Evolutionary conservation across 306 rosid genomes (phyloP).

Genomic region (Corylus americana): DNA sequence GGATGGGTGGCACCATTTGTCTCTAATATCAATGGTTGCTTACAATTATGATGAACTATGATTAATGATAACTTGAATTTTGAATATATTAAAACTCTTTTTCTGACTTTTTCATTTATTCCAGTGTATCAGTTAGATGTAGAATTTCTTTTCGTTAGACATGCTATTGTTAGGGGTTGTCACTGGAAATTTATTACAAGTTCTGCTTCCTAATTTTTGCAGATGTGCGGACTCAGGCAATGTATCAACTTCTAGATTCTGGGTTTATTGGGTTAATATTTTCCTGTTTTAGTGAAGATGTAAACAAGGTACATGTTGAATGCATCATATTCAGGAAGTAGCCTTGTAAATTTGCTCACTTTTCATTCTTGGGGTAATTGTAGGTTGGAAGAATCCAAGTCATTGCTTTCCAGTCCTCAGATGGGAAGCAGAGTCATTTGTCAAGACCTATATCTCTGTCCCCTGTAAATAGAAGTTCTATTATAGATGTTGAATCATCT

Average conservation of each 20-base stretch:
- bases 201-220: slow-evolving; percentile 28
- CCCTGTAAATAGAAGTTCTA: slow-evolving; percentile 61
- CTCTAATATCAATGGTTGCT: no score
- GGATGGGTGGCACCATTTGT: no score
- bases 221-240: slow-evolving; percentile 93
- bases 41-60: no score
- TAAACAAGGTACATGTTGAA: slow-evolving; percentile 64
- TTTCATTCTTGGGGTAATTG: slow-evolving; percentile 24
- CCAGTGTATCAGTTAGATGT: not conserved
- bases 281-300: slow-evolving; percentile 94
- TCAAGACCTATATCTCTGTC: slow-evolving; percentile 64
- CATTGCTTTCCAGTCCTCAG: slow-evolving; percentile 97
- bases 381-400: slow-evolving; percentile 97
- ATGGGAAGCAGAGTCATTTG: slow-evolving; percentile 72
- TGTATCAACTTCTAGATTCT: slow-evolving; percentile 97
- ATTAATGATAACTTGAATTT: no score
- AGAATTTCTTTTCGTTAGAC: slow-evolving; percentile 4
- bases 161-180: slow-evolving; percentile 4
- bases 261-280: slow-evolving; percentile 95
- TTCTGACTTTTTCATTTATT: not conserved
- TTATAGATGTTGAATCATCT: slow-evolving; percentile 88
- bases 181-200: slow-evolving; percentile 6
- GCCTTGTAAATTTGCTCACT: slow-evolving; percentile 21
- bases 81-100: no score
- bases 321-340: slow-evolving; percentile 16